A percentile compares a stretch with the other conserved stretches of the same genome.
phyloP scores from a whole-genome alignment of 345 rosid genomes.

The Moricandia moricandioides region DNA sequence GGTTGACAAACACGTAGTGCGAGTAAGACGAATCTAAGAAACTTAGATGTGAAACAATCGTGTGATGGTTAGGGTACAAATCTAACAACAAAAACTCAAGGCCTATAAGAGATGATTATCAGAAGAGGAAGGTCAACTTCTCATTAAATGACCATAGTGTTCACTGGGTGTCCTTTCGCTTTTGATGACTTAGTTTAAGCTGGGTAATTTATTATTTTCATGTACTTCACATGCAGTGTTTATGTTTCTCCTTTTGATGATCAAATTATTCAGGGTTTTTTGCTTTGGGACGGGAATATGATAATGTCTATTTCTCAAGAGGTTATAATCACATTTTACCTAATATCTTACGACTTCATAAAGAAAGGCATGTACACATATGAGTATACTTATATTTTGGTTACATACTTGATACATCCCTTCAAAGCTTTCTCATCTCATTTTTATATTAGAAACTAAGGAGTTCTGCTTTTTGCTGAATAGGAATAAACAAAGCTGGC shows the following conservation, averaged over 20 bases:
- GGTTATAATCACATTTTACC: not conserved
- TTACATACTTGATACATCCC: slow-evolving; percentile 17
- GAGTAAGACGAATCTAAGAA: too few relatives aligned
- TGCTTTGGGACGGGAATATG: slow-evolving; percentile 7
- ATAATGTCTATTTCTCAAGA: slow-evolving; percentile 17
- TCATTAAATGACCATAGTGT: slow-evolving; percentile 16
- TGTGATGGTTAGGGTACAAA: not conserved
- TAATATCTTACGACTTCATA: slow-evolving; percentile 9
- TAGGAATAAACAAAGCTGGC: slow-evolving; percentile 13
- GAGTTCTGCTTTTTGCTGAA: not conserved
- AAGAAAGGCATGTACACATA: slow-evolving; percentile 14
- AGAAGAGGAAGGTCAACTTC: slow-evolving; percentile 41
- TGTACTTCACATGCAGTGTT: slow-evolving; percentile 1
- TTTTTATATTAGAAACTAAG: not conserved
- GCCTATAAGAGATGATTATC: slow-evolving; percentile 18
- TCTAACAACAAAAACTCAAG: slow-evolving; percentile 43
- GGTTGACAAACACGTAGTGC: too few relatives aligned
- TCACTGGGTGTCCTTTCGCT: not conserved
- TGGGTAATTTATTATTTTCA: not conserved
- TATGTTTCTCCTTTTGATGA: slow-evolving; percentile 1
- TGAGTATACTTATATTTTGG: slow-evolving; percentile 23
- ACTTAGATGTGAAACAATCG: too few relatives aligned
- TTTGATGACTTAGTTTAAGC: not conserved
- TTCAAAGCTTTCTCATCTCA: slow-evolving; percentile 26
- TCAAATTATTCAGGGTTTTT: not conserved